These are phyloP conservation scores for Aureobasidium zeae DNA, from an alignment of 2,329 filamentous ascomycete species.

Conservation along the genomic window DNA sequence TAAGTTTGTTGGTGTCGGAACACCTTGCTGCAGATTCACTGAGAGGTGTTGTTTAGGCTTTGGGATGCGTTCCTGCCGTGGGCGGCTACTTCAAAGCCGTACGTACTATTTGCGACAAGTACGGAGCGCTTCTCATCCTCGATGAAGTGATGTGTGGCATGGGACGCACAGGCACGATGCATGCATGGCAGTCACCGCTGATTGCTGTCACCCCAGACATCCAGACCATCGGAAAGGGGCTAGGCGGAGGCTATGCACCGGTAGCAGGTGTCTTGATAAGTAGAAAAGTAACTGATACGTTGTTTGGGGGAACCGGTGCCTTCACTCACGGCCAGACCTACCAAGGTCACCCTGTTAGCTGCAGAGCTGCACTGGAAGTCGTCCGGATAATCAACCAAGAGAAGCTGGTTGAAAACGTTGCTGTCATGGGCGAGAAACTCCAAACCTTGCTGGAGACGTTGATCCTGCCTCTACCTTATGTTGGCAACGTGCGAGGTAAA, in stretches of 20 bases:
- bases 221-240: constrained; percentile 56
- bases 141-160: constrained; percentile 70
- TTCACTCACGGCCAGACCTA: constrained; percentile 57
- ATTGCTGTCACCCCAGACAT: constrained; percentile 54
- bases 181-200: constrained; percentile 50
- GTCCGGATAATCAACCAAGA: constrained; percentile 50
- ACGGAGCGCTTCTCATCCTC: constrained; percentile 66
- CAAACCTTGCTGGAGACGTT: constrained; percentile 35
- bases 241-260: constrained; percentile 55
- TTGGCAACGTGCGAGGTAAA: constrained; percentile 53
- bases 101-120: constrained; percentile 56
- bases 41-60: constrained; percentile 39
- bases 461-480: constrained; percentile 39
- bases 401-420: constrained; percentile 50
- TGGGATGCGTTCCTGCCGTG: constrained; percentile 59
- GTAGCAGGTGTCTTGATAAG: constrained; percentile 52
- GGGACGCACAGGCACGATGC: constrained; percentile 48
- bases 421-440: constrained; percentile 43
- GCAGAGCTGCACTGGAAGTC: constrained; percentile 54
- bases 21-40: background rate
- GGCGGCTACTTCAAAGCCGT: constrained; percentile 62
- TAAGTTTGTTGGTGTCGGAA: constrained; percentile 32
- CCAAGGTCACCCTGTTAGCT: constrained; percentile 51
- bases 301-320: constrained; percentile 36
- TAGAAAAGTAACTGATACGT: constrained; percentile 40